Base-by-base conservation (phyloP, 2,329 filamentous ascomycete species). In the Dactylonectria estremocensis region DNA sequence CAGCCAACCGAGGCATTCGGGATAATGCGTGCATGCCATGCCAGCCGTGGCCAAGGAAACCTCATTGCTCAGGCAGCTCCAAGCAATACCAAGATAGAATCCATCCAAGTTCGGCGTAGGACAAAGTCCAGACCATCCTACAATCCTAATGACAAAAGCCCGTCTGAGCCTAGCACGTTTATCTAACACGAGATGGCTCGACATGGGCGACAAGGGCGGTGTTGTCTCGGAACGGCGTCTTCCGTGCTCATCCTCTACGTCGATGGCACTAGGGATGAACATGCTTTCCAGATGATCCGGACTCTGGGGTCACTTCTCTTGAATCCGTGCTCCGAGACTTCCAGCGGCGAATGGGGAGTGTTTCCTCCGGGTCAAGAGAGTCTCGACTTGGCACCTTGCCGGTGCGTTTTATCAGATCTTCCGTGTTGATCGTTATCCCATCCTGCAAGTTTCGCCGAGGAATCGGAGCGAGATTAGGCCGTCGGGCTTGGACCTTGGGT, bases 201-300 rank as follows among this genome's bases (percentile, higher is more conserved):
- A 53, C 31, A 35, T 18, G 20, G 31, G 31, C 5, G 20, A 28
- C 28, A 33, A 53, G 50, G 33, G 31, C 11, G 28, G 31, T 20
- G 28, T 13, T 53, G 50, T 53, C 50, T 53, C 50, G 50, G 50
- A 53, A 35, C 50, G 31, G 31, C 22, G 50, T 14, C 13, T 53
- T 35, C 50, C 50, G 50, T 53, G 31, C 11, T 53, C 10, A n/a
- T 53, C 33, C 31, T 31, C 35, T 20, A 13, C 35, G 33, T 53
- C 10, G 28, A 35, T 20, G 9, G 9, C 49, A 53, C 49, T 53
- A 53, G 31, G 31, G 31, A 20, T 28, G 28, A 31, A 28, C 24
- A 53, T 53, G 33, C 33, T 53, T 18, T 53, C 50, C 50, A 53
- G n/a, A 53, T 20, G 28, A 13, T 53, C 31, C 50, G 11, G 28